A percentile compares a stretch with the other conserved stretches of the same genome.
These are phyloP conservation scores for Kodamaea ohmeri DNA, from an alignment of 1,139 yeast genomes.

Conservation along the genomic window DNA sequence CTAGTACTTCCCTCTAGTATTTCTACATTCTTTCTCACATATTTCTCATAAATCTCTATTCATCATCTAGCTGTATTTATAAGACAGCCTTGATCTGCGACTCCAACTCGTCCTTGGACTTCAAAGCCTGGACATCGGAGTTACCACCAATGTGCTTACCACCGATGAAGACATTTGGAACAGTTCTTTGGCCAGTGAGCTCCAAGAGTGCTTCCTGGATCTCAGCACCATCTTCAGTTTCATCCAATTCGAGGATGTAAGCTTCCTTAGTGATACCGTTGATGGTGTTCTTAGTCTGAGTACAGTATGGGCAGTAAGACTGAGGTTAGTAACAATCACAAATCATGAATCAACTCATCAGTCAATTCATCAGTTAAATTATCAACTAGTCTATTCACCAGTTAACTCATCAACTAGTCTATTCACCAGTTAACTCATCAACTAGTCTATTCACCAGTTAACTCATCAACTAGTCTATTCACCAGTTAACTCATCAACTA, in stretches of 20 bases:
- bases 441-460: too few relatives aligned
- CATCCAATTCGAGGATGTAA: slow-evolving; percentile 64
- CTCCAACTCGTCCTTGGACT: slow-evolving; percentile 26
- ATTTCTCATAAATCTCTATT: not conserved
- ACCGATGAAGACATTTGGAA: slow-evolving; percentile 85
- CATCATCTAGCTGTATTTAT: slow-evolving; percentile 12
- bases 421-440: too few relatives aligned
- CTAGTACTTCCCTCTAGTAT: too few relatives aligned
- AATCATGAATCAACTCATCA: too few relatives aligned
- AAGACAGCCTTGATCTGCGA: slow-evolving; percentile 26
- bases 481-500: too few relatives aligned
- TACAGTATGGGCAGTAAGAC: slow-evolving; percentile 69
- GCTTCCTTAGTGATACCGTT: slow-evolving; percentile 53
- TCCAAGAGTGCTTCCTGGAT: slow-evolving; percentile 76
- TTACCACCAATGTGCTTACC: slow-evolving; percentile 96
- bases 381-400: too few relatives aligned
- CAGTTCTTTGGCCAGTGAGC: slow-evolving; percentile 87
- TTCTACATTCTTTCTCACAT: not conserved
- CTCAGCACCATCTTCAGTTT: slow-evolving; percentile 38
- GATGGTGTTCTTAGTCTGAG: slow-evolving; percentile 58
- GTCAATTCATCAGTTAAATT: too few relatives aligned
- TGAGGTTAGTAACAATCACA: slow-evolving; percentile 10
- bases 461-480: too few relatives aligned
- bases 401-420: too few relatives aligned
- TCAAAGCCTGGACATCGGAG: slow-evolving; percentile 72